Conservation (phyloP, 306 rosid genomes). For the Cyclanthera cordifolia region DNA sequence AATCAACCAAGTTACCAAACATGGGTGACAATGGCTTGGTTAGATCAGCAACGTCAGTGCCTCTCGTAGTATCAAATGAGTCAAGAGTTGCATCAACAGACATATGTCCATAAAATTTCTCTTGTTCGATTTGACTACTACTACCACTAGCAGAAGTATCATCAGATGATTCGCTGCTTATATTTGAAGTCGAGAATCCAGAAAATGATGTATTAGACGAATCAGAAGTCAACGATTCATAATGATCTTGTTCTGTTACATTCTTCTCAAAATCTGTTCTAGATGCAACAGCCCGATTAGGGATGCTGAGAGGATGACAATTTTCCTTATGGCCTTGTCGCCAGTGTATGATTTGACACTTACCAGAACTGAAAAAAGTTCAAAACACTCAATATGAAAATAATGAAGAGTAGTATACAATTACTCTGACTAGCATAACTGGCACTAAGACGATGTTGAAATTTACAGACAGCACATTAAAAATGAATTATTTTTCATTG, state of each 20-base stretch:
- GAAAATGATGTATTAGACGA: slow-evolving; percentile 58
- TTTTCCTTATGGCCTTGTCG: slow-evolving; percentile 85
- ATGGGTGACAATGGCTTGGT: slow-evolving; percentile 63
- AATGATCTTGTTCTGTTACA: slow-evolving; percentile 23
- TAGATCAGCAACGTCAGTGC: slow-evolving; percentile 21
- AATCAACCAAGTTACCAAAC: slow-evolving; percentile 61
- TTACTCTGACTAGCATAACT: neutral
- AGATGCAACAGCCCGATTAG: slow-evolving; percentile 14
- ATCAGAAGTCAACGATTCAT: slow-evolving; percentile 35
- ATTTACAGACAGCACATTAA: neutral
- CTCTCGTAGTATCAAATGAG: slow-evolving; percentile 19
- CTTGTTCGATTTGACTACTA: slow-evolving; percentile 43
- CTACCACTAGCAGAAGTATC: slow-evolving; percentile 66
- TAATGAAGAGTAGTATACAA: neutral
- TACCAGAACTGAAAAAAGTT: slow-evolving; percentile 50
- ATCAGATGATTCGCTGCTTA: slow-evolving; percentile 48
- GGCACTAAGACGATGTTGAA: neutral
- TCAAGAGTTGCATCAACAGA: slow-evolving; percentile 34
- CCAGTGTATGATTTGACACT: slow-evolving; percentile 90
- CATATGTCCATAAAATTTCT: slow-evolving; percentile 35
- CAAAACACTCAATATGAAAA: neutral
- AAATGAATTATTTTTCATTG: neutral
- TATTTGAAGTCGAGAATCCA: slow-evolving; percentile 56
- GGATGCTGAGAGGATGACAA: slow-evolving; percentile 43
- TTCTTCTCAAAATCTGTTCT: slow-evolving; percentile 25